Base-by-base conservation (phyloP, 2,329 filamentous ascomycete species). In the Trichoderma oligosporum region DNA sequence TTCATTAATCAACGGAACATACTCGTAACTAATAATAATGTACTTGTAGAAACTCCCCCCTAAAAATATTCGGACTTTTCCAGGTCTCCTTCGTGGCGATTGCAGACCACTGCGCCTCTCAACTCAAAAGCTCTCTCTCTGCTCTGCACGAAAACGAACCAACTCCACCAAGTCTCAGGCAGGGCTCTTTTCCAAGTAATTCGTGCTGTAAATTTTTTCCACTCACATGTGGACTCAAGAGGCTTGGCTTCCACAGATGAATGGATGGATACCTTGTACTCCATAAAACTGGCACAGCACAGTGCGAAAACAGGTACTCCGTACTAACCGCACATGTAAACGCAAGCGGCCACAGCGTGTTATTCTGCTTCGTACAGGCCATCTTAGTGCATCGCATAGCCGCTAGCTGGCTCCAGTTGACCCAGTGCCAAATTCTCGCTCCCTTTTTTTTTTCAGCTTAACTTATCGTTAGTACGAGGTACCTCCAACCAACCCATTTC, bases 331-430 rank as follows among this genome's bases (percentile, higher is more conserved):
- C 51, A 54, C 51, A 11, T n/a, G 20, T 29, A 45, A 33, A 54
- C 51, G 51, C 51, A 54, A 54, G 51, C 52, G 36, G 52, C 31
- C 41, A 38, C 52, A 45, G 39, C 52, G 52, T 11, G n/a, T 22
- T 9, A 3, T 14, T 22, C 31, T 8, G 16, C 51, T 38, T 41
- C 51, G 39, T 54, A 8, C 51, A 36, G 41, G 41, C 51, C 22
- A 41, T 36, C 42, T 25, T 42, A 42, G 48, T 35, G 48, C 48
- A 27, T 8, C 51, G 6, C 49, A 25, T 24, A 6, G 27, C 39
- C 49, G 49, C 39, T 45, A 54, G 49, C 41, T 2, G 8, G 8
- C 52, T 27, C 52, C 41, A 46, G 41, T n/a, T 27, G 31, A 29
- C 41, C 52, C 52, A 55, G 52, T 55, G 52, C 52, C 24, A 46